Evolutionary conservation across 306 rosid genomes (phyloP), one percentile per base, ranked within the genome.

Genomic region (Geum urbanum): DNA sequence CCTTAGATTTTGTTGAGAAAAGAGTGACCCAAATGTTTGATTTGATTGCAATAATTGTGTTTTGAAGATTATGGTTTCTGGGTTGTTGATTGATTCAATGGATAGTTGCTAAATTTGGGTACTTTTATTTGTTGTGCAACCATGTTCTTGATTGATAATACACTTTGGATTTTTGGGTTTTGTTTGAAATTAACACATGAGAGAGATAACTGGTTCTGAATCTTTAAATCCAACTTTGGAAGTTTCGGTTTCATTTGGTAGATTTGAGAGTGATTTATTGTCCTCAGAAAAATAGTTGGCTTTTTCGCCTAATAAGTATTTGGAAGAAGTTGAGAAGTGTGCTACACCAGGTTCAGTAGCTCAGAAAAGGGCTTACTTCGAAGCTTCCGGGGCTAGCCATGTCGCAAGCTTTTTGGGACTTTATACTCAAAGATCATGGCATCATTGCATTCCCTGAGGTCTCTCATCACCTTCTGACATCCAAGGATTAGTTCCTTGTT

Each of bases 251-350:
- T 94, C 98, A 0, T 94, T 94, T 69, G 98, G 98, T 46, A 82
- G 92, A 75, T 94, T 94, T 74, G 97, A 88, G 89, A 90, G 84
- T 66, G 97, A 90, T 79, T 81, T 92, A 6, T 78, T 94, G 69
- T 88, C 97, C 45, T 94, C 96, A 97, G 98, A 94, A 86, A 94
- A 87, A 84, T 94, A 95, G 96, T 94, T 97, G 5, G 67, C 98
- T 51, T 94, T 94, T 60, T 94, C 97, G 20, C 95, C 95, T 0
- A 94, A 94, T 22, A 94, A 87, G 88, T 94, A 94, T 74, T 78
- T 94, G 78, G 98, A 94, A 73, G 98, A 94, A 81, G 98, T 94
- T 67, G 98, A 84, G 82, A 94, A 94, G 79, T 94, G 87, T 63
- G 96, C 98, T 15, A 90, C 95, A 0, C 96, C 98, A 22, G 98